Base-by-base conservation (phyloP, 164 flowering plant genomes). In the Amborella trichopoda region DNA sequence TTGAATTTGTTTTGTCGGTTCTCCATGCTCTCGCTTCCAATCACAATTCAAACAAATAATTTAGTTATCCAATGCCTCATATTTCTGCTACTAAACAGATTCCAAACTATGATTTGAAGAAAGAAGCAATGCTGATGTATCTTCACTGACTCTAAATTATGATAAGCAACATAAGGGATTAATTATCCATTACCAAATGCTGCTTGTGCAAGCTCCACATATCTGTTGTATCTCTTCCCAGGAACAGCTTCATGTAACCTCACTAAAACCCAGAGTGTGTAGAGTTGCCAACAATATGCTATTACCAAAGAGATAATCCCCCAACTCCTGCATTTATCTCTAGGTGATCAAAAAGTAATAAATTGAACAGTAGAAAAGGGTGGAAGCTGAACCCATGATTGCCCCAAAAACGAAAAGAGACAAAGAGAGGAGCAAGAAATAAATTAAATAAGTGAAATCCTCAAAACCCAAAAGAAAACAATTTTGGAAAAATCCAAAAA, bases 241-340 rank as follows among this genome's bases (percentile, higher is more conserved):
- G 99, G 99, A 38, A 82, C 94, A 48, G 99, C 95, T 76, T 91
- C 99, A 66, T 91, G 99, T 21, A 91, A 69, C 68, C 84, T 84
- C 56, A 87, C 96, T 12, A 91, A 74, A 59, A 91, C 67, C 99
- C 96, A 91, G 25, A 91, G 39, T 1, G 99, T 91, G 63, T 91
- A 87, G 11, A 91, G 93, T 67, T 91, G 99, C 99, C 99, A 91
- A 40, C 72, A 52, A 60, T 81, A 86, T 40, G 98, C 93, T 50
- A 91, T 69, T 4, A 79, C 82, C 40, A 91, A 64, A 28, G 83
- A 75, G n/a, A 91, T 64, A 59, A 84, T 84, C 36, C 99, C 99
- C 99, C 99, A 91, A 49, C 93, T 78, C 99, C 99, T 91, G 73
- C 69, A 68, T 8, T 30, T 30, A 30, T 8, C 34, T 30, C 14